These are phyloP conservation scores for Pyrenophora tritici-repentis DNA, from an alignment of 2,329 filamentous ascomycete species.

Conservation along the genomic window DNA sequence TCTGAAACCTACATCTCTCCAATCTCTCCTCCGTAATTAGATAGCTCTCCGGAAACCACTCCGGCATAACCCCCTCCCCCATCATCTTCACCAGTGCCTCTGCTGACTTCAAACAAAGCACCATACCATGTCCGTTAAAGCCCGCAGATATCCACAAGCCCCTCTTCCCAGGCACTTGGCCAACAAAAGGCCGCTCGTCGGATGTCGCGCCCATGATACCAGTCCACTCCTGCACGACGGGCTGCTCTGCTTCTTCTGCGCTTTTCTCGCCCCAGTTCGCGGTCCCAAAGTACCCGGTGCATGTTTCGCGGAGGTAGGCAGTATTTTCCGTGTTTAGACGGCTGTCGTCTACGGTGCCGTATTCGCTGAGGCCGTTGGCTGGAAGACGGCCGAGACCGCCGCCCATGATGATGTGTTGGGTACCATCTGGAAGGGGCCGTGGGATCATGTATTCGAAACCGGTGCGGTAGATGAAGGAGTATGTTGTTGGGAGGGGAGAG, in stretches of 20 bases:
- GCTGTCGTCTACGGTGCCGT: constrained; percentile 63
- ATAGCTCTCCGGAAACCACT: constrained; percentile 62
- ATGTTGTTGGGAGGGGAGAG: constrained; percentile 56
- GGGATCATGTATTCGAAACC: constrained; percentile 73
- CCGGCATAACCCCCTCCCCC: constrained; percentile 38
- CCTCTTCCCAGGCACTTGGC: constrained; percentile 48
- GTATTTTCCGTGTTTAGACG: constrained; percentile 57
- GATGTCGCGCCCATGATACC: constrained; percentile 59
- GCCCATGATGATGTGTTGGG: constrained; percentile 65
- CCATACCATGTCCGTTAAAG: constrained; percentile 71
- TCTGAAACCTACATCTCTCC: constrained; percentile 24
- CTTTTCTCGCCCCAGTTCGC: constrained; percentile 45
- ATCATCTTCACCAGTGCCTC: constrained; percentile 63
- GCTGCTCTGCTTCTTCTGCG: constrained; percentile 17
- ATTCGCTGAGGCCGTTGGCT: constrained; percentile 54
- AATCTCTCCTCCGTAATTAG: constrained; percentile 55
- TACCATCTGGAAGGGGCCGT: constrained; percentile 47
- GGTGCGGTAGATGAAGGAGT: constrained; percentile 64
- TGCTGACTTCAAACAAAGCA: constrained; percentile 64
- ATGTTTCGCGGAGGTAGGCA: constrained; percentile 51
- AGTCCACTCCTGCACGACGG: constrained; percentile 52
- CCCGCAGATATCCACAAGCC: constrained; percentile 62
- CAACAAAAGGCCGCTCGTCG: constrained; percentile 57
- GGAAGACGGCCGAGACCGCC: constrained; percentile 58
- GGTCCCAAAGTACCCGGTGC: constrained; percentile 58